Evolutionary conservation across 176 grass and related monocot species (phyloP).

Genomic region (Oryza meyeriana): DNA sequence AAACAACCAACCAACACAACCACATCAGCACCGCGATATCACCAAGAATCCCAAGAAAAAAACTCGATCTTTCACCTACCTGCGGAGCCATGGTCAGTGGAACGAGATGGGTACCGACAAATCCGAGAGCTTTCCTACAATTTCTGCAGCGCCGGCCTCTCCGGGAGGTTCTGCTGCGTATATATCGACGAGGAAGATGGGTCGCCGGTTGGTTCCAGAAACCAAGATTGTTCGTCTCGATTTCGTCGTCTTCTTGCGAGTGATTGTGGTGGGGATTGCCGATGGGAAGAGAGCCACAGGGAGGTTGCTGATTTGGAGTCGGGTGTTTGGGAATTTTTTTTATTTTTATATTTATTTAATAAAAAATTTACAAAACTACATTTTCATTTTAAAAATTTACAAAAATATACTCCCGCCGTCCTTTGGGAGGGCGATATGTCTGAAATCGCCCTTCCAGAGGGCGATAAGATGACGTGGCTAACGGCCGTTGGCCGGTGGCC

Average conservation of each 20-base stretch:
- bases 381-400: too few relatives aligned
- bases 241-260: neutral
- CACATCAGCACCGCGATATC: neutral
- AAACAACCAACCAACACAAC: neutral
- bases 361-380: too few relatives aligned
- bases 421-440: too few relatives aligned
- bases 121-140: neutral
- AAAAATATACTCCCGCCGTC: too few relatives aligned
- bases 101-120: neutral
- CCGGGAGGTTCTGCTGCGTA: neutral
- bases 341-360: neutral
- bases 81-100: constrained; percentile 24
- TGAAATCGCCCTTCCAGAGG: too few relatives aligned
- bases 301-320: neutral
- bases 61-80: neutral
- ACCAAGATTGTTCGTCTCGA: neutral
- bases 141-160: neutral
- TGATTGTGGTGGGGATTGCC: constrained; percentile 1
- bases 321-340: neutral
- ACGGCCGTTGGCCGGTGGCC: too few relatives aligned
- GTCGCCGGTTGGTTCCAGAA: neutral
- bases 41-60: neutral
- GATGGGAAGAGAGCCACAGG: neutral
- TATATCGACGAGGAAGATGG: constrained; percentile 9
- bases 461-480: too few relatives aligned